Base-by-base conservation (phyloP, 2,329 filamentous ascomycete genomes). In the Cryphonectria radicalis region DNA sequence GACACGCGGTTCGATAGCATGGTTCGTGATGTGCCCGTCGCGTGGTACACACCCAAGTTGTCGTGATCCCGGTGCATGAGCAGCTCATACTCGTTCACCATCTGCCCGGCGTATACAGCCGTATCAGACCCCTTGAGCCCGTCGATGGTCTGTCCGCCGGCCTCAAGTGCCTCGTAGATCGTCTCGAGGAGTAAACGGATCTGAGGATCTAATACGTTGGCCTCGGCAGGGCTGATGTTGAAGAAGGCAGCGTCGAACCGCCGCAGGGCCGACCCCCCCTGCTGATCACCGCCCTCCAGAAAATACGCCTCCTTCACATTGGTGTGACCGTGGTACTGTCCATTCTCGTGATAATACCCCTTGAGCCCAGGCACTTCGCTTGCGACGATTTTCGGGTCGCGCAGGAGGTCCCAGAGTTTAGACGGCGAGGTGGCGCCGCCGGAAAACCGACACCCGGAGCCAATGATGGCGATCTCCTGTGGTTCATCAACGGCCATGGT, bases 1-100 rank as follows among this genome's bases (percentile, higher is more conserved):
- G 81, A 83, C 2, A 84, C 71, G 11, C 82, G 76, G 71, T 82
- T 84, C 0, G 80, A 77, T 4, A 80, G 57, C 35, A 82, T 79
- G 19, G 74, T 74, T 76, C 62, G 19, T 13, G 62, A 42, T 3
- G 74, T 77, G 69, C 81, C 81, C 0, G 81, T 81, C 4, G 78
- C 75, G 60, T 75, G 70, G 64, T 81, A 80, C 64, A 76, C 76
- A 55, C 25, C 75, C 43, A 8, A 63, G 37, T 25, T 75, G 62
- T n/a, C 72, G 32, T 71, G 70, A 13, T 78, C 75, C 3, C 63
- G 62, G 11, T 59, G 11, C 19, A 71, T 32, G 5, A 71, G 37
- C 17, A 57, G 42, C 14, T 68, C 62, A 59, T 79, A 81, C 67
- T 81, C 79, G 1, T 60, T 72, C 1, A 60, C 63, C 68, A 76